phyloP scores from a whole-genome alignment of 345 rosid genomes.

The Geranium brycei region DNA sequence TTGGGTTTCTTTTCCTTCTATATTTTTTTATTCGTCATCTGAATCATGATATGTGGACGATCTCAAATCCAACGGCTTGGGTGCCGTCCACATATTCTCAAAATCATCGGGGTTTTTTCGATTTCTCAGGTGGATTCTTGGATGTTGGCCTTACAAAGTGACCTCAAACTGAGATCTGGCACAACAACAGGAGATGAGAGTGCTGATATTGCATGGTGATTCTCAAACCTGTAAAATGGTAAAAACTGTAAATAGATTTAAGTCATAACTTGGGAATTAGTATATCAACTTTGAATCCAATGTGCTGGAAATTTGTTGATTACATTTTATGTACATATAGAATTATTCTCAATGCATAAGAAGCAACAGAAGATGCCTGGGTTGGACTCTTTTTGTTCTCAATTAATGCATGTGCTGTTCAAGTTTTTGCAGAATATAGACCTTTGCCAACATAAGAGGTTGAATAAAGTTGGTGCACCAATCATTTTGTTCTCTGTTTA shows the following conservation, averaged over 20 bases:
- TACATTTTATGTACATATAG: slow-evolving; percentile 24
- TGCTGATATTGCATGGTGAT: background rate
- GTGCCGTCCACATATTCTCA: background rate
- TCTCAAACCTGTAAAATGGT: background rate
- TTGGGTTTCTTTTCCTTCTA: too few species aligned
- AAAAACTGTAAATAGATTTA: slow-evolving; percentile 23
- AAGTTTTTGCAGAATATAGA: background rate
- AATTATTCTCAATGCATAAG: background rate
- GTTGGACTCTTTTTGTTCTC: background rate
- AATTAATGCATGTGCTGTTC: background rate
- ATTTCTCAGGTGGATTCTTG: slow-evolving; percentile 56
- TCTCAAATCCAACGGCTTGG: background rate
- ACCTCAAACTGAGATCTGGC: slow-evolving; percentile 33
- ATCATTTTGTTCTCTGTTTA: background rate
- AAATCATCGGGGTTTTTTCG: background rate
- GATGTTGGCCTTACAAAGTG: slow-evolving; percentile 40
- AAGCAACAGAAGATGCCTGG: background rate
- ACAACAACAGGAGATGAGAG: slow-evolving; percentile 27
- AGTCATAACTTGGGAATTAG: background rate
- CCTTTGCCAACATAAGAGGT: background rate
- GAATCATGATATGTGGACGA: too few species aligned
- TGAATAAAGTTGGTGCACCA: background rate
- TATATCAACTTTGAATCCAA: background rate
- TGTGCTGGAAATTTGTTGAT: slow-evolving; percentile 17
- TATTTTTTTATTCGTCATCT: too few species aligned